Percentiles rank a stretch among this genome's conserved stretches.
phyloP scores from a whole-genome alignment of 148 eudicot genomes.

The Vaccinium myrtillus region DNA sequence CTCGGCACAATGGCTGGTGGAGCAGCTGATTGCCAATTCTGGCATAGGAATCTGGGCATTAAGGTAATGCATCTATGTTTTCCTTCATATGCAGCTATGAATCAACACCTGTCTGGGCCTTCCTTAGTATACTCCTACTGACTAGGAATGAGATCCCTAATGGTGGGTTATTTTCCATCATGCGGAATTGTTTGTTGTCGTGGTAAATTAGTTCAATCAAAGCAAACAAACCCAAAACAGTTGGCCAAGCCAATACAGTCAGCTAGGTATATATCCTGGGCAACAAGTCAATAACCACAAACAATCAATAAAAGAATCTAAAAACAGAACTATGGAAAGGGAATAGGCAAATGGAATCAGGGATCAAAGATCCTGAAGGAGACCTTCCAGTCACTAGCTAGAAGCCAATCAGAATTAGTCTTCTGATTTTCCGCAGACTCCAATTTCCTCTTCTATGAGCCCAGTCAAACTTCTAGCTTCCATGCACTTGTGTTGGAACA shows the following conservation, averaged over 20 bases:
- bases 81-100: constrained; percentile 16
- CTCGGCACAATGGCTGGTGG: constrained; percentile 99
- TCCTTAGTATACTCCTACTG: not conserved
- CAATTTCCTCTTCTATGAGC: not conserved
- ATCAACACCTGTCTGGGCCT: not conserved
- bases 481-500: not conserved
- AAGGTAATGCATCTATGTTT: constrained; percentile 50
- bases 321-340: not conserved
- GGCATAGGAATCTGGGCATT: constrained; percentile 96
- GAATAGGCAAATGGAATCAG: not conserved
- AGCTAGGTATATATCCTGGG: not conserved
- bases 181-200: not conserved
- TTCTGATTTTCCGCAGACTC: not conserved
- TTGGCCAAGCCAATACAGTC: not conserved
- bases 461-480: not conserved
- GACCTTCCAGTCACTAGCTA: not conserved
- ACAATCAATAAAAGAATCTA: not conserved
- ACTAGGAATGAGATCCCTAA: not conserved
- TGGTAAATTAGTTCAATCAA: not conserved
- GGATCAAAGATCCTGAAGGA: not conserved
- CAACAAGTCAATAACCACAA: not conserved
- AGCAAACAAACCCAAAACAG: not conserved
- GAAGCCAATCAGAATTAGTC: not conserved
- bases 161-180: not conserved
- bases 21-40: constrained; percentile 99